Percentiles rank a stretch among this genome's conserved stretches.
These are phyloP conservation scores for Acacia melanoxylon DNA, from an alignment of 306 rosid genomes.

Conservation along the genomic window DNA sequence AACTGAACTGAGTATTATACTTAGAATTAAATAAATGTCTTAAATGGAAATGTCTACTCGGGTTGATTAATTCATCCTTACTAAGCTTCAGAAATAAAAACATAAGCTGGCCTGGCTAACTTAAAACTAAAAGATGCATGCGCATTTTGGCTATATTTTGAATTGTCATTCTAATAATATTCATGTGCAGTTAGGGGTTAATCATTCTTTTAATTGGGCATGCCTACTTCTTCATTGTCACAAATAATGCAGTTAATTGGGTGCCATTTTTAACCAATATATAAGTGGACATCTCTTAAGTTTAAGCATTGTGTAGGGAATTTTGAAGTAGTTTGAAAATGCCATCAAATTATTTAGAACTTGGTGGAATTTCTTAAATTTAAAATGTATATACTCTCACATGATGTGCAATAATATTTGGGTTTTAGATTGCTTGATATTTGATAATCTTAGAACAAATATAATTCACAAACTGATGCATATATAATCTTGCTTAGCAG, in stretches of 20 bases:
- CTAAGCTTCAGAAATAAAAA: neutral
- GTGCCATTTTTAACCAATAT: neutral
- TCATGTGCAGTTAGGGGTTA: neutral
- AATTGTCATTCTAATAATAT: neutral
- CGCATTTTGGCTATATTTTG: neutral
- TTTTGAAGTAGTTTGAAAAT: neutral
- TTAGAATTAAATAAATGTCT: neutral
- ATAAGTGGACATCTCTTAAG: neutral
- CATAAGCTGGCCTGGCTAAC: neutral
- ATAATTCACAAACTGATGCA: neutral
- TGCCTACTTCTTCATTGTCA: neutral
- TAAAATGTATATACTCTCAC: neutral
- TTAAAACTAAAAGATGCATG: neutral
- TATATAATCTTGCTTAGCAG: constrained; percentile 3
- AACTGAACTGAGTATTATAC: neutral
- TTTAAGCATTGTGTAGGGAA: neutral
- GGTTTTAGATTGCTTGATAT: neutral
- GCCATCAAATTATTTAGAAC: neutral
- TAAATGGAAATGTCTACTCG: too few species aligned
- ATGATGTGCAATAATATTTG: neutral
- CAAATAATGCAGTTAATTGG: neutral
- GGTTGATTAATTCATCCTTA: neutral
- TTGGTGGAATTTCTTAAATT: neutral
- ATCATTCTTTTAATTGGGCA: neutral
- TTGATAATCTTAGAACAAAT: neutral